These are phyloP conservation scores for Lactarius hengduanensis DNA, from an alignment of 768 basidiomycete genomes.

Conservation along the genomic window DNA sequence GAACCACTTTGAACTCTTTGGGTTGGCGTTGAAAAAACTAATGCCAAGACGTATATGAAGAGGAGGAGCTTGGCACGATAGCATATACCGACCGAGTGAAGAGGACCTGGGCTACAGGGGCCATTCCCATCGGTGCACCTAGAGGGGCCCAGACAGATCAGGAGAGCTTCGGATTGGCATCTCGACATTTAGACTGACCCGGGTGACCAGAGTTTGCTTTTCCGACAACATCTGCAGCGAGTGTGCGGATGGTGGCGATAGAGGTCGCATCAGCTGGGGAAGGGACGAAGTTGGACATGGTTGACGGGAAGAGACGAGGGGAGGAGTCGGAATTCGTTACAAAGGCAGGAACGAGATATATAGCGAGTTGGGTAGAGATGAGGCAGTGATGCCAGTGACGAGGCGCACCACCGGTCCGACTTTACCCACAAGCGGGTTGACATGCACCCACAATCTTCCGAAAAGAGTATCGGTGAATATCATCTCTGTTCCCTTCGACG, in stretches of 20 bases:
- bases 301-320: neutral
- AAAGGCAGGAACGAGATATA: conserved; percentile 19
- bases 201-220: conserved; percentile 96
- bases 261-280: conserved; percentile 51
- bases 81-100: conserved; percentile 68
- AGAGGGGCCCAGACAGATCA: conserved; percentile 1
- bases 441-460: conserved; percentile 72
- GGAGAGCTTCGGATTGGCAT: neutral
- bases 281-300: conserved; percentile 43
- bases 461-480: conserved; percentile 44
- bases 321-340: neutral
- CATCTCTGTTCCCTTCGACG: conserved; percentile 27
- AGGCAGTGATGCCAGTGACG: neutral
- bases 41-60: conserved; percentile 10
- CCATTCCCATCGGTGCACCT: conserved; percentile 96
- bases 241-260: conserved; percentile 71
- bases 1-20: conserved; percentile 88
- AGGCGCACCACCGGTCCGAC: neutral
- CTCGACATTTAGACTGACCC: conserved; percentile 44
- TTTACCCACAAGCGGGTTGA: conserved; percentile 16
- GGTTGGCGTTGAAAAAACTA: conserved; percentile 87
- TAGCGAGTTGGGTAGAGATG: conserved; percentile 18
- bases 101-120: conserved; percentile 76
- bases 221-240: conserved; percentile 72
- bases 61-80: neutral